A percentile compares a stretch with the other conserved stretches of the same genome.
Evolutionary conservation across 1,284 basidiomycete genomes (phyloP).

Genomic region (Amylostereum areolatum): DNA sequence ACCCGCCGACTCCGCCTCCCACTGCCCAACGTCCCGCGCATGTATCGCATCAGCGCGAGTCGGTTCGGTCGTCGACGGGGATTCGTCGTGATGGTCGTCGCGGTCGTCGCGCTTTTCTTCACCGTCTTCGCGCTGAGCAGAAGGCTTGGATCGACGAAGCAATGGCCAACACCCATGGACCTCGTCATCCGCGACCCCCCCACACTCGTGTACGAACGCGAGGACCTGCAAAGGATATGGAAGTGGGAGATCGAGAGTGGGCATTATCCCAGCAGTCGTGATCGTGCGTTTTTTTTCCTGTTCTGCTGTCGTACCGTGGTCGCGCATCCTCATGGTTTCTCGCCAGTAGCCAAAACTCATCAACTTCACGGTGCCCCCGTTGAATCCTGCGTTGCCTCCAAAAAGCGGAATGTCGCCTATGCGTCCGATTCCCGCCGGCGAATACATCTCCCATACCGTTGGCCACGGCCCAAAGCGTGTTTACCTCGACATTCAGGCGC

Average conservation of each 20-base stretch:
- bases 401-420: slow-evolving; percentile 35
- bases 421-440: slow-evolving; percentile 34
- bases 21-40: slow-evolving; percentile 58
- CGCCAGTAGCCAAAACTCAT: slow-evolving; percentile 70
- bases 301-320: slow-evolving; percentile 5
- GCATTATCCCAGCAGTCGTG: slow-evolving; percentile 79
- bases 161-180: slow-evolving; percentile 64
- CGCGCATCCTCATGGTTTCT: neutral
- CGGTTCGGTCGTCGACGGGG: slow-evolving; percentile 55
- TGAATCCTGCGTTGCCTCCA: slow-evolving; percentile 70
- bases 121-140: slow-evolving; percentile 54
- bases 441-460: slow-evolving; percentile 34
- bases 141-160: slow-evolving; percentile 46
- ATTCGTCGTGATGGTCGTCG: slow-evolving; percentile 41
- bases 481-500: slow-evolving; percentile 66
- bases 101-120: slow-evolving; percentile 43
- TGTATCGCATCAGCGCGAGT: slow-evolving; percentile 52
- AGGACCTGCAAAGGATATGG: slow-evolving; percentile 85
- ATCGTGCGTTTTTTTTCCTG: slow-evolving; percentile 45
- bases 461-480: slow-evolving; percentile 72
- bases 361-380: slow-evolving; percentile 46
- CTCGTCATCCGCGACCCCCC: slow-evolving; percentile 54
- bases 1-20: slow-evolving; percentile 45
- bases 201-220: slow-evolving; percentile 71
- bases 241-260: slow-evolving; percentile 89